phyloP scores from a whole-genome alignment of 441 rosid species.

The Erodium chrysanthum region DNA sequence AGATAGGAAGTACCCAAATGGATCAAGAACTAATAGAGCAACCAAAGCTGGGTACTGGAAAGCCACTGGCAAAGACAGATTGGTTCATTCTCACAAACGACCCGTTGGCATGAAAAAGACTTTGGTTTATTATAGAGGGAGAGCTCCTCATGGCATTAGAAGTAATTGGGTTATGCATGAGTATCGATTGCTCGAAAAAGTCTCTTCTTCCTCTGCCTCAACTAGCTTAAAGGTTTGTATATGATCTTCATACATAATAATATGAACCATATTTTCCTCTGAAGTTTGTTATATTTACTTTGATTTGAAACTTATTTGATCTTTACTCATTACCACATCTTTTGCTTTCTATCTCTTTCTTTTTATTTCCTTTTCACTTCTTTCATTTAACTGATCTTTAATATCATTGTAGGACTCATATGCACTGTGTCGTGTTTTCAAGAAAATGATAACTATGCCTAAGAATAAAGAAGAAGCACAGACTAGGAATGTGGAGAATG shows the following conservation, averaged over 20 bases:
- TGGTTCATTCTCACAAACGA: constrained; percentile 45
- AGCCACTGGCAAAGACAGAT: constrained; percentile 80
- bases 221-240: neutral
- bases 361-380: neutral
- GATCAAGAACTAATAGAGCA: constrained; percentile 25
- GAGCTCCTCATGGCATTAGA: constrained; percentile 69
- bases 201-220: constrained; percentile 5
- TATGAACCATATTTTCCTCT: neutral
- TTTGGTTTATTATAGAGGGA: constrained; percentile 63
- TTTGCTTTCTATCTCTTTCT: constrained; percentile 3
- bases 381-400: neutral
- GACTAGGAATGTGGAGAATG: constrained; percentile 6
- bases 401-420: constrained; percentile 38
- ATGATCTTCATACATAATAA: too few relatives aligned
- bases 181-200: constrained; percentile 37
- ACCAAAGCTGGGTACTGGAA: constrained; percentile 30
- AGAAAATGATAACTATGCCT: constrained; percentile 47
- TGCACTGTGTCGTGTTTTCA: constrained; percentile 67
- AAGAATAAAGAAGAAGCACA: constrained; percentile 31
- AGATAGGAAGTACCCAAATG: constrained; percentile 26
- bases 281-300: neutral
- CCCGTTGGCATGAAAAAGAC: constrained; percentile 56
- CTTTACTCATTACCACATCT: neutral
- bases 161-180: constrained; percentile 80
- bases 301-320: neutral